Conservation (phyloP, 768 basidiomycete genomes). For the Pholiota microspora region DNA sequence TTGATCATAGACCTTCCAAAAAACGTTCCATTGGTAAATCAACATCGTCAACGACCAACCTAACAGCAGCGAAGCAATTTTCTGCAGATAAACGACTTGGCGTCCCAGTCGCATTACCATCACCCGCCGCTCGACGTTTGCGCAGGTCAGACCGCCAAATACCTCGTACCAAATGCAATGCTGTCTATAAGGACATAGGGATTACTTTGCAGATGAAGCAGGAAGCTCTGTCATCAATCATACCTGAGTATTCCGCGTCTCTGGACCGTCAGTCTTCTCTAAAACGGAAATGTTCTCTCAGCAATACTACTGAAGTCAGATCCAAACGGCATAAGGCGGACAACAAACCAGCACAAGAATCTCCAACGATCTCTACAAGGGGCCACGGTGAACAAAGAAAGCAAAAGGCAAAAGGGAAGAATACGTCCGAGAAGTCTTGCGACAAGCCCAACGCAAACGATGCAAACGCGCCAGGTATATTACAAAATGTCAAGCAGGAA, state of each 20-base stretch:
- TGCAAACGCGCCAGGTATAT: not conserved
- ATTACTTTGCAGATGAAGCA: too few relatives aligned
- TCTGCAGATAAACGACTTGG: not conserved
- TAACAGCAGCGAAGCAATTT: too few relatives aligned
- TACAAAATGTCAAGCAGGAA: not conserved
- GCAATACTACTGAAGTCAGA: not conserved
- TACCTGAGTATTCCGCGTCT: too few relatives aligned
- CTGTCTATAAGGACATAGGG: too few relatives aligned
- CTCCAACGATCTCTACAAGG: too few relatives aligned
- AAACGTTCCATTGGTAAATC: not conserved
- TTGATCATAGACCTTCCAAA: not conserved
- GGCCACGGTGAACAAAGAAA: too few relatives aligned
- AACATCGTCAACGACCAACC: not conserved
- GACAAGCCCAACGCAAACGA: not conserved
- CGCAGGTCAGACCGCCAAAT: too few relatives aligned
- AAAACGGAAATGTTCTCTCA: not conserved
- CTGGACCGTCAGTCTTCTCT: not conserved
- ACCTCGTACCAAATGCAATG: too few relatives aligned
- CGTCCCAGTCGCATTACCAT: not conserved
- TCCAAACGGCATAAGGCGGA: too few relatives aligned
- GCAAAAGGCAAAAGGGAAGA: not conserved
- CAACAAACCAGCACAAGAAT: too few relatives aligned
- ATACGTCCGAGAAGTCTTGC: not conserved
- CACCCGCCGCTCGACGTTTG: not conserved
- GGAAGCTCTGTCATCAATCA: too few relatives aligned